Percentiles rank a stretch among this genome's conserved stretches.
phyloP scores from a whole-genome alignment of 805 yeast species.

The Yarrowia sp. region DNA sequence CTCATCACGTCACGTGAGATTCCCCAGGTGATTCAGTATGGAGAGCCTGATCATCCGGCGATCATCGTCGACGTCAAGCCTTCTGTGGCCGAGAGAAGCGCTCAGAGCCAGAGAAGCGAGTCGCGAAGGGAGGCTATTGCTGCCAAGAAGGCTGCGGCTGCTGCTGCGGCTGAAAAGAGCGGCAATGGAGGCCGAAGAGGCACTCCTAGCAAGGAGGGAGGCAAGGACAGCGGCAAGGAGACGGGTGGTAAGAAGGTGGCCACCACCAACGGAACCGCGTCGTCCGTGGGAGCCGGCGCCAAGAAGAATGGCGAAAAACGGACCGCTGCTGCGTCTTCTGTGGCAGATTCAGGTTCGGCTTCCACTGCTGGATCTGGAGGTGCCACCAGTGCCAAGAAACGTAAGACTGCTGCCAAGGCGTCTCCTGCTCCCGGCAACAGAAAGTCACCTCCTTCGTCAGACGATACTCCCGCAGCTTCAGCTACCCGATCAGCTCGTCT shows the following conservation, averaged over 20 bases:
- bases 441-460: constrained; percentile 32
- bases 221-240: constrained; percentile 18
- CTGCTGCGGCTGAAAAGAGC: constrained; percentile 43
- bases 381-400: constrained; percentile 13
- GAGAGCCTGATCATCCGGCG: constrained; percentile 91
- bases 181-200: constrained; percentile 29
- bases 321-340: background rate
- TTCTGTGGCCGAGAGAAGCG: constrained; percentile 55
- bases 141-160: constrained; percentile 71
- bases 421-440: constrained; percentile 17
- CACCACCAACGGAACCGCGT: background rate
- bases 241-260: constrained; percentile 16
- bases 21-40: constrained; percentile 77
- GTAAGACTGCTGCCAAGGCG: constrained; percentile 17
- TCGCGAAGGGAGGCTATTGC: constrained; percentile 91
- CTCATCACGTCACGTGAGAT: constrained; percentile 76
- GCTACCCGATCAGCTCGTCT: constrained; percentile 11
- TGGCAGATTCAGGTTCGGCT: background rate
- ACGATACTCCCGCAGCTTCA: constrained; percentile 29
- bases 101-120: constrained; percentile 81
- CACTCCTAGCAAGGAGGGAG: constrained; percentile 23
- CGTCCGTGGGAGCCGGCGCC: constrained; percentile 5
- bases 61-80: constrained; percentile 66
- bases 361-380: background rate
- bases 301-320: constrained; percentile 22